phyloP scores from a whole-genome alignment of 306 rosid genomes.

The Notholithocarpus densiflorus region DNA sequence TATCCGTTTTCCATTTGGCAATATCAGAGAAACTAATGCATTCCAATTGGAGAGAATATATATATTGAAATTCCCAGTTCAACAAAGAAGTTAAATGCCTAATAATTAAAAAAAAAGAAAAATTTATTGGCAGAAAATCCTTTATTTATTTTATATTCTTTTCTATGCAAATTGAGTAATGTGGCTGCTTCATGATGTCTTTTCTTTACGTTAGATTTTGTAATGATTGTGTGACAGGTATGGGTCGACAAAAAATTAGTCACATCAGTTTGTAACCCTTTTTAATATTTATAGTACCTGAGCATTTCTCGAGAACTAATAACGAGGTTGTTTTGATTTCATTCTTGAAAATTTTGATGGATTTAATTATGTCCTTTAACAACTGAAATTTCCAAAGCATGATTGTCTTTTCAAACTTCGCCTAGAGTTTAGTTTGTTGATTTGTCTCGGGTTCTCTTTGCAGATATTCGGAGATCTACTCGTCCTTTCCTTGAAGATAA shows the following conservation, averaged over 20 bases:
- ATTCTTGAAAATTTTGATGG: not conserved
- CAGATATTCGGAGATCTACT: slow-evolving; percentile 84
- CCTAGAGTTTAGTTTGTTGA: not conserved
- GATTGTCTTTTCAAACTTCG: slow-evolving; percentile 3
- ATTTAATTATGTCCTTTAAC: not conserved
- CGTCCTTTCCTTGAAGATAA: slow-evolving; percentile 88
- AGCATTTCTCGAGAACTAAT: not conserved
- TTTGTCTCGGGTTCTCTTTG: slow-evolving; percentile 23
- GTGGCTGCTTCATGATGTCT: too few species aligned
- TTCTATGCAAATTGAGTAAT: too few species aligned
- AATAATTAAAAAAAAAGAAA: too few species aligned
- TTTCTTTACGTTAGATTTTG: too few species aligned
- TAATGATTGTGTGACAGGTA: not conserved
- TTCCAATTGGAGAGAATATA: too few species aligned
- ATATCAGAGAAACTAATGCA: too few species aligned
- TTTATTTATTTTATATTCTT: too few species aligned
- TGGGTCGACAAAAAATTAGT: not conserved
- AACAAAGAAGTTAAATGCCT: too few species aligned
- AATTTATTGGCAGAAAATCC: too few species aligned
- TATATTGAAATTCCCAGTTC: too few species aligned
- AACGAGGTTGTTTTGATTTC: not conserved
- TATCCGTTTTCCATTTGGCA: too few species aligned
- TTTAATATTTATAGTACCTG: not conserved
- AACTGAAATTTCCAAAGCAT: not conserved
- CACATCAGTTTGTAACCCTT: not conserved